phyloP scores from a whole-genome alignment of 2,329 filamentous ascomycete species.

The Colletotrichum sp. region DNA sequence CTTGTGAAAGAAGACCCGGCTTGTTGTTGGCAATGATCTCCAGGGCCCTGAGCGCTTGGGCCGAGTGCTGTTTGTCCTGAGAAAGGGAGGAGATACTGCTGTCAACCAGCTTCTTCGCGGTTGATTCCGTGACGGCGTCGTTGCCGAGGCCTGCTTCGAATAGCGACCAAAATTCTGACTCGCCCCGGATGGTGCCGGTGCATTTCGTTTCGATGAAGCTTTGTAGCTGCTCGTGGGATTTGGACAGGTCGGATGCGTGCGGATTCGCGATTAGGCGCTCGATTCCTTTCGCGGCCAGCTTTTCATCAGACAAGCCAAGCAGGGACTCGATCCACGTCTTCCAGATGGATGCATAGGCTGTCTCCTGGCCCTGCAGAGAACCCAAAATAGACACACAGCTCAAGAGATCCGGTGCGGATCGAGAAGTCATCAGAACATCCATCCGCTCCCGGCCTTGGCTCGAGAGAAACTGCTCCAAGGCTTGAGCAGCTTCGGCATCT shows the following conservation, averaged over 20 bases:
- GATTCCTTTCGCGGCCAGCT: constrained; percentile 39
- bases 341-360: constrained; percentile 49
- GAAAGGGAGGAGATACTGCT: constrained; percentile 38
- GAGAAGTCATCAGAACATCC: constrained; percentile 66
- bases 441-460: constrained; percentile 61
- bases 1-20: constrained; percentile 48
- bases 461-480: constrained; percentile 49
- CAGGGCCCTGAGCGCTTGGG: constrained; percentile 46
- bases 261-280: constrained; percentile 52
- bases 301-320: constrained; percentile 35
- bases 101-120: constrained; percentile 35
- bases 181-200: neutral
- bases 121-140: constrained; percentile 40
- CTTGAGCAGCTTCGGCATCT: constrained; percentile 28
- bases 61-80: constrained; percentile 30
- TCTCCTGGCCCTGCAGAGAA: constrained; percentile 40
- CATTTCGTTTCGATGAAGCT: constrained; percentile 39
- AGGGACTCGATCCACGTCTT: constrained; percentile 46
- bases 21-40: constrained; percentile 52
- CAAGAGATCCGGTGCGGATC: constrained; percentile 71
- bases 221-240: constrained; percentile 48
- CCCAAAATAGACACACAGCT: constrained; percentile 66
- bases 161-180: constrained; percentile 44
- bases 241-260: constrained; percentile 42
- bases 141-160: constrained; percentile 53